Evolutionary conservation across 2,329 filamentous ascomycete species (phyloP).

Genomic region (Colletotrichum sp.): DNA sequence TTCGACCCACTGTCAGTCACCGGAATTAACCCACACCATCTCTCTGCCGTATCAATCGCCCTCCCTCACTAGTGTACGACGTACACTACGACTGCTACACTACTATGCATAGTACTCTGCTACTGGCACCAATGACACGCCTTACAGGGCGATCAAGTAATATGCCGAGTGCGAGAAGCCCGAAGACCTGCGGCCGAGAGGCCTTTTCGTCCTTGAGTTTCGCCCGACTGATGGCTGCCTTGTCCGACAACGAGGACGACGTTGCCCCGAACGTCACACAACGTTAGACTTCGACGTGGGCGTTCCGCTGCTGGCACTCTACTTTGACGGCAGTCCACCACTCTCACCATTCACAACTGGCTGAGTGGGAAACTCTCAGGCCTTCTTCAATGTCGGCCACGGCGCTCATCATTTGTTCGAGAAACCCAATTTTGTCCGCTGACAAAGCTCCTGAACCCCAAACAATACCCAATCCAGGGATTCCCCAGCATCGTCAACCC

Average conservation of each 20-base stretch:
- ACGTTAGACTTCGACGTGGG: background rate
- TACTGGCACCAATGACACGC: background rate
- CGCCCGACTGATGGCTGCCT: background rate
- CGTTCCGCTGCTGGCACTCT: background rate
- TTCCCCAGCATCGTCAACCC: constrained; percentile 2
- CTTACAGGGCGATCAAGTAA: background rate
- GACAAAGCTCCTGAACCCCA: constrained; percentile 2
- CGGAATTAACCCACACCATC: background rate
- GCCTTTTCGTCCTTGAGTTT: background rate
- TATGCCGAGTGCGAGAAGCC: background rate
- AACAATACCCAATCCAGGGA: background rate
- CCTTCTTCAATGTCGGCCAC: background rate
- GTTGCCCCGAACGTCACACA: background rate
- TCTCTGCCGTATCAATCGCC: background rate
- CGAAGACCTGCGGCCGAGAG: background rate
- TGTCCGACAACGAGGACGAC: background rate
- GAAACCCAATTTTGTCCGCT: background rate
- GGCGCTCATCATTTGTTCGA: background rate
- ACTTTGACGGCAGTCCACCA: background rate
- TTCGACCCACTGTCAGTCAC: background rate
- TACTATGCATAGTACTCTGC: background rate
- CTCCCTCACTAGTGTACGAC: background rate
- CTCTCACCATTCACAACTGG: background rate
- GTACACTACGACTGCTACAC: background rate
- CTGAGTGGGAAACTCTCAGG: background rate